Conservation (phyloP, 139 green algal species). For the Chlamydomonas sp. region DNA sequence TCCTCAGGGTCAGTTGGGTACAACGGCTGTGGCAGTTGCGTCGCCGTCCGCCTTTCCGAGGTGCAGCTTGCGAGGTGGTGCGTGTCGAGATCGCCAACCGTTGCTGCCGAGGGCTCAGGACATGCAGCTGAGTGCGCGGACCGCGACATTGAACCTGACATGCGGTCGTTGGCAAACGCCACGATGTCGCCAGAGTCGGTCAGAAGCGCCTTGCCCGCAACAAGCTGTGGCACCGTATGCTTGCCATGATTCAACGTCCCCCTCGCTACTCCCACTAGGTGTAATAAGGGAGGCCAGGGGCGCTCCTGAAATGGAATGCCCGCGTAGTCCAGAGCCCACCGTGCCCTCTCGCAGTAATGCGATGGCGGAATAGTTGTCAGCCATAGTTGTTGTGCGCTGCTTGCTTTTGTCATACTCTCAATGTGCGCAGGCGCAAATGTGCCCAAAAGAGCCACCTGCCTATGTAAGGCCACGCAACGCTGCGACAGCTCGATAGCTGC, state of each 20-base stretch:
- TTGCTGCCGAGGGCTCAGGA: neutral
- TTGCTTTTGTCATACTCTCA: too few relatives aligned
- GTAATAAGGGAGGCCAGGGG: neutral
- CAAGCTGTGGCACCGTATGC: neutral
- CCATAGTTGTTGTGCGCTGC: neutral
- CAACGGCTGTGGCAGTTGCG: neutral
- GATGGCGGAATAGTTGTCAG: conserved; percentile 7
- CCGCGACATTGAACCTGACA: neutral
- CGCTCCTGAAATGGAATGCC: neutral
- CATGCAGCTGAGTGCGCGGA: neutral
- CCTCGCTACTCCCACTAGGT: neutral
- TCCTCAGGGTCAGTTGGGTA: conserved; percentile 17
- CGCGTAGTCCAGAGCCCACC: conserved; percentile 20
- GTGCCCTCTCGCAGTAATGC: conserved; percentile 5
- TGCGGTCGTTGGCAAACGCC: neutral
- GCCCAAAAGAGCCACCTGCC: too few relatives aligned
- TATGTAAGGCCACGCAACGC: too few relatives aligned
- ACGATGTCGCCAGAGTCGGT: conserved; percentile 18
- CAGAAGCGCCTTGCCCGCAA: neutral
- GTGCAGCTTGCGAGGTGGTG: neutral
- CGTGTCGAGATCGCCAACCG: neutral
- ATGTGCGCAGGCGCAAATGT: too few relatives aligned
- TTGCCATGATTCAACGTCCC: too few relatives aligned
- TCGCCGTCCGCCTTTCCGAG: neutral
- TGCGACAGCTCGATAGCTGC: too few relatives aligned